These are phyloP conservation scores for Dimocarpus longan DNA, from an alignment of 345 rosid genomes.

Conservation along the genomic window DNA sequence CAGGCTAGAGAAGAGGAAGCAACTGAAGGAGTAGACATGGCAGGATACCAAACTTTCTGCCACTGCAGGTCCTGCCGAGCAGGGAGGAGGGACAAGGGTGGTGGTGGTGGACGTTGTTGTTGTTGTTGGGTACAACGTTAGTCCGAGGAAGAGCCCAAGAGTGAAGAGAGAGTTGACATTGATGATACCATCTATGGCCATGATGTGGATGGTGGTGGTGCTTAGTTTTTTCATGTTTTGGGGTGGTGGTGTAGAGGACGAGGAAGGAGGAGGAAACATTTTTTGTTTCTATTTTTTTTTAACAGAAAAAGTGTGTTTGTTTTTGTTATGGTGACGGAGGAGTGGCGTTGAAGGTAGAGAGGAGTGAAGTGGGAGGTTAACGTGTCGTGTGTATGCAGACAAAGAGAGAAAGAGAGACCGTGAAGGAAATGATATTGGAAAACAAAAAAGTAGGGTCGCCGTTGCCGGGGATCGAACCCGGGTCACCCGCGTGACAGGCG, in stretches of 20 bases:
- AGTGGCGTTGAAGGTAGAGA: constrained; percentile 16
- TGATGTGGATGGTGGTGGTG: constrained; percentile 57
- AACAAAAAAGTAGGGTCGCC: constrained; percentile 29
- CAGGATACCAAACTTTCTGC: constrained; percentile 56
- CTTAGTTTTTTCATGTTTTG: constrained; percentile 14
- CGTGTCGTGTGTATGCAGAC: constrained; percentile 26
- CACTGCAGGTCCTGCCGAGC: constrained; percentile 37
- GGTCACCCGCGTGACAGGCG: constrained; percentile 82
- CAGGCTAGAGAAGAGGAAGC: constrained; percentile 84
- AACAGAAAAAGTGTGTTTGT: background rate
- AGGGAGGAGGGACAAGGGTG: constrained; percentile 29
- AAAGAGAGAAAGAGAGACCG: background rate
- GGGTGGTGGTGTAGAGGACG: background rate
- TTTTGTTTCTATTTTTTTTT: background rate
- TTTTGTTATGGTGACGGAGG: background rate
- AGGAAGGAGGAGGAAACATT: background rate
- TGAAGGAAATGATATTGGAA: background rate
- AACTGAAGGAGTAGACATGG: constrained; percentile 87
- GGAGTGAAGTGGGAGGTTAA: background rate
- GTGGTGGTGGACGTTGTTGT: constrained; percentile 28
- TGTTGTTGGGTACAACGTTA: constrained; percentile 44
- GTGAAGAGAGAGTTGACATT: constrained; percentile 87
- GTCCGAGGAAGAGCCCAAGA: constrained; percentile 81
- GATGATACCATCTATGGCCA: constrained; percentile 82
- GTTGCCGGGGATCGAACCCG: constrained; percentile 85